phyloP scores from a whole-genome alignment of 2,329 filamentous ascomycete species.

The Sarocladium brachiariae region DNA sequence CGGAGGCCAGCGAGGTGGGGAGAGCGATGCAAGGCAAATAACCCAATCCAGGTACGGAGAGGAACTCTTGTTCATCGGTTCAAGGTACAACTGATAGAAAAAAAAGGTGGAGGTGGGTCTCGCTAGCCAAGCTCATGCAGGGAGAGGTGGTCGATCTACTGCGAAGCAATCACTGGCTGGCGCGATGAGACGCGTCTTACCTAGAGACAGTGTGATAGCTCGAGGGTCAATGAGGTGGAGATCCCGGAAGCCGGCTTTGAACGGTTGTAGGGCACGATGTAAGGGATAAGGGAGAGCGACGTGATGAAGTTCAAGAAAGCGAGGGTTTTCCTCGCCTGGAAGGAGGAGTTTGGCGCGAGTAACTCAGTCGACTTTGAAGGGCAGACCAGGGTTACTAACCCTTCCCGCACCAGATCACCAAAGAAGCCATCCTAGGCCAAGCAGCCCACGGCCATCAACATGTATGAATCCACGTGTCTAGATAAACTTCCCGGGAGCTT shows the following conservation, averaged over 20 bases:
- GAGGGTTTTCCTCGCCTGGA: too few relatives aligned
- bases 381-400: background rate
- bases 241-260: background rate
- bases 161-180: background rate
- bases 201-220: background rate
- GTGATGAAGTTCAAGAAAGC: too few relatives aligned
- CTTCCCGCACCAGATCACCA: background rate
- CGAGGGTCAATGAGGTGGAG: background rate
- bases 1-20: background rate
- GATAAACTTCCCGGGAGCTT: too few relatives aligned
- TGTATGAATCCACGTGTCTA: too few relatives aligned
- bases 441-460: too few relatives aligned
- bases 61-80: background rate
- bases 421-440: background rate
- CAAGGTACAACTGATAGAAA: too few relatives aligned
- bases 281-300: too few relatives aligned
- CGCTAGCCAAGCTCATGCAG: background rate
- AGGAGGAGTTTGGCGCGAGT: too few relatives aligned
- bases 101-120: background rate
- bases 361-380: too few relatives aligned
- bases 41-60: background rate
- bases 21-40: background rate
- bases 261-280: too few relatives aligned
- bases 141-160: constrained; percentile 2
- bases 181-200: background rate